Percentiles rank a stretch among this genome's conserved stretches.
Conservation (phyloP, 768 basidiomycete genomes). For the Phaffia australis region DNA sequence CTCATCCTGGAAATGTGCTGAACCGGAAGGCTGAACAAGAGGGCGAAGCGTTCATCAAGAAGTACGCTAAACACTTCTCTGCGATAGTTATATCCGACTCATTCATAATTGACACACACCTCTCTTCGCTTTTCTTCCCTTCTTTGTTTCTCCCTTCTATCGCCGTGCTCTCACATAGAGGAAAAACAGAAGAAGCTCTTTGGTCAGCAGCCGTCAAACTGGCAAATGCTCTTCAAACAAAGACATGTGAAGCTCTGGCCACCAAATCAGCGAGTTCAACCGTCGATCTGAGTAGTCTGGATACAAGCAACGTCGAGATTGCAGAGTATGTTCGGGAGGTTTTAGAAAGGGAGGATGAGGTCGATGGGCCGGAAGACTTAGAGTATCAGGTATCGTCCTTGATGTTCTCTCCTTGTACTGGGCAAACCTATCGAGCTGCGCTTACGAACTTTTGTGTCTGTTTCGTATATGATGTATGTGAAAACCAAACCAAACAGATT, state of each 20-base stretch:
- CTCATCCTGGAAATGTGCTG: constrained; percentile 23
- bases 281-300: background rate
- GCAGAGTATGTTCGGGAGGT: background rate
- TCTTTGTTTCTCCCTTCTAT: background rate
- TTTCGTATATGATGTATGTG: background rate
- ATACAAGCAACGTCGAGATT: background rate
- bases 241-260: constrained; percentile 14
- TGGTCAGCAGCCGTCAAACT: constrained; percentile 23
- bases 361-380: constrained; percentile 13
- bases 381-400: constrained; percentile 14
- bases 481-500: constrained; percentile 7
- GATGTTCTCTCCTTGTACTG: background rate
- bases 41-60: constrained; percentile 14
- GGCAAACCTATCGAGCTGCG: no score
- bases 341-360: constrained; percentile 3
- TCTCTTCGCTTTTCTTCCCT: no score
- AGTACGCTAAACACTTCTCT: background rate
- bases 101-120: no score
- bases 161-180: background rate
- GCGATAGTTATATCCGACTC: no score
- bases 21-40: constrained; percentile 6
- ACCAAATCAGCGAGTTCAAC: background rate
- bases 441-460: background rate
- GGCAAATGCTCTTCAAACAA: constrained; percentile 25
- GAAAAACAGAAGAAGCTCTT: constrained; percentile 22